Evolutionary conservation across 2,329 filamentous ascomycete genomes (phyloP).

Genomic region (Cryphonectria nitschkei): DNA sequence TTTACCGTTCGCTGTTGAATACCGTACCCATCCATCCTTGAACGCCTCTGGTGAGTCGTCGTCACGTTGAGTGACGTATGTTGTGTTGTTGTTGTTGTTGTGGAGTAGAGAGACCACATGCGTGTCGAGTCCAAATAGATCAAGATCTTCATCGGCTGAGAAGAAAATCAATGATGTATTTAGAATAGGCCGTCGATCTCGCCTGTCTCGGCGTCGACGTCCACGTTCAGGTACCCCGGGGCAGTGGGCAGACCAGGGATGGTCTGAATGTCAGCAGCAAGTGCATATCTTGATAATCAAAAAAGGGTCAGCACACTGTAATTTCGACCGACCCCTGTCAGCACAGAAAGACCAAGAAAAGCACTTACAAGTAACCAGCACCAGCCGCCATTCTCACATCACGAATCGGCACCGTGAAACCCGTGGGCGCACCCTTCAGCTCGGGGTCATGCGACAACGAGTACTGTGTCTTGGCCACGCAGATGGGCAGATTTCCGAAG

Average conservation of each 20-base stretch:
- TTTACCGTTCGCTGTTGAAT: slow-evolving; percentile 7
- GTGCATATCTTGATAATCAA: slow-evolving; percentile 68
- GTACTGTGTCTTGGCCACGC: slow-evolving; percentile 98
- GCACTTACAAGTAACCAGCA: slow-evolving; percentile 81
- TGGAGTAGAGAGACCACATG: not conserved
- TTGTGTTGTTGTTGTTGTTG: not conserved
- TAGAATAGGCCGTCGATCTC: slow-evolving; percentile 92
- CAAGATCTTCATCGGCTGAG: not conserved
- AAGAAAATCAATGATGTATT: not conserved
- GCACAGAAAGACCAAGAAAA: slow-evolving; percentile 15
- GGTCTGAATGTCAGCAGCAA: slow-evolving; percentile 97
- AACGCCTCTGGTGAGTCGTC: slow-evolving; percentile 6
- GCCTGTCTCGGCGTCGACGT: slow-evolving; percentile 79
- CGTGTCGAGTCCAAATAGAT: not conserved
- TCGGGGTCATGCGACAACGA: slow-evolving; percentile 90
- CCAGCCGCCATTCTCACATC: slow-evolving; percentile 94
- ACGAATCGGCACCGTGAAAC: slow-evolving; percentile 91
- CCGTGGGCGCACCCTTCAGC: slow-evolving; percentile 91
- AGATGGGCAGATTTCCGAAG: slow-evolving; percentile 91
- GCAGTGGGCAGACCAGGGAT: slow-evolving; percentile 95
- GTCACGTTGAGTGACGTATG: slow-evolving; percentile 17
- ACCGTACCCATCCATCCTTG: not conserved
- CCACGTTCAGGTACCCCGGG: slow-evolving; percentile 93
- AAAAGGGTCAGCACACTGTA: slow-evolving; percentile 39
- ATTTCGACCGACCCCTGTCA: slow-evolving; percentile 20